phyloP scores from a whole-genome alignment of 2,329 filamentous ascomycete genomes.

The Penicillium carneum region DNA sequence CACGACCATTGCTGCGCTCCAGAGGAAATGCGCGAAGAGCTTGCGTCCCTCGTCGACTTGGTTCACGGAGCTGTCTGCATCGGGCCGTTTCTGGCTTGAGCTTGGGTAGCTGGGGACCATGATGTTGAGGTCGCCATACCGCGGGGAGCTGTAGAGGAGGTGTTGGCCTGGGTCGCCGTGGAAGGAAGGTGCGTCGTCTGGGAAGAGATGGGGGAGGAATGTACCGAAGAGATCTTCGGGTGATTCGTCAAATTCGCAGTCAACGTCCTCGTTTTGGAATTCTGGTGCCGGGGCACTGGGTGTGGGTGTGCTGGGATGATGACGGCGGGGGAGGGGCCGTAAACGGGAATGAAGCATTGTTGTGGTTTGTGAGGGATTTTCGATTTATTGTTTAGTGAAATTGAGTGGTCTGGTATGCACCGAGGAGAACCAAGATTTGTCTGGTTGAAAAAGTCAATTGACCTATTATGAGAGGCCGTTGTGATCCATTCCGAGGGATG shows the following conservation, averaged over 20 bases:
- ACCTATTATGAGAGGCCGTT: not conserved
- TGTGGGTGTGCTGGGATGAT: constrained; percentile 13
- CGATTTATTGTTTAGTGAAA: not conserved
- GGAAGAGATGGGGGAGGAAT: constrained; percentile 63
- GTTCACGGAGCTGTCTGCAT: constrained; percentile 25
- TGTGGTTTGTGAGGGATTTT: not conserved
- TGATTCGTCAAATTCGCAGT: constrained; percentile 36
- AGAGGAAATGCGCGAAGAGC: constrained; percentile 67
- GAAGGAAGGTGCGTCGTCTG: constrained; percentile 62
- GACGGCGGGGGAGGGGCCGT: constrained; percentile 40
- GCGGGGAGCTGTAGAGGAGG: constrained; percentile 59
- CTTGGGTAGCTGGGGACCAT: constrained; percentile 54
- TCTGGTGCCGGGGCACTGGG: constrained; percentile 28
- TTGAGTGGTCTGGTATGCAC: not conserved
- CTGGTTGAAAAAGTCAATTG: constrained; percentile 4
- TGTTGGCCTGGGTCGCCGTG: constrained; percentile 62
- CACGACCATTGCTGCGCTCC: constrained; percentile 61
- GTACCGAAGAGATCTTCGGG: constrained; percentile 62
- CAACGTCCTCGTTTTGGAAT: constrained; percentile 28
- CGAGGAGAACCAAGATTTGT: not conserved
- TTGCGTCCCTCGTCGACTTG: constrained; percentile 56
- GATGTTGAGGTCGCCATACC: constrained; percentile 52
- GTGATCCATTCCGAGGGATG: not conserved
- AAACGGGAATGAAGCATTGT: constrained; percentile 44
- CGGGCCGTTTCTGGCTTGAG: constrained; percentile 37